A percentile compares a stretch with the other conserved stretches of the same genome.
Conservation (phyloP, 352 stramenopile genomes). For the Phytophthora hibernalis region DNA sequence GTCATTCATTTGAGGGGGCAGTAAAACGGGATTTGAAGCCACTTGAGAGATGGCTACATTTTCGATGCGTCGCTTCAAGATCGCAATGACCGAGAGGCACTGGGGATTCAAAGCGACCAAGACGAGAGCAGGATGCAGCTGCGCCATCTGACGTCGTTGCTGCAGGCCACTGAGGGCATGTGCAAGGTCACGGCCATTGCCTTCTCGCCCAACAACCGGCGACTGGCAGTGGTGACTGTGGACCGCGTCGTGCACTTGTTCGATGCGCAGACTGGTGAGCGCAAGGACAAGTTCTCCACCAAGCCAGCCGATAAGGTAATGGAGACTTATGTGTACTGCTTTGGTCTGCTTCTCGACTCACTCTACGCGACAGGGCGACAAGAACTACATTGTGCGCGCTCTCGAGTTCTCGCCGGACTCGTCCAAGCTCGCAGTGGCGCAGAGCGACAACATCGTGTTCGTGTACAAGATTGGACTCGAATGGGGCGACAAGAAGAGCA, state of each 20-base stretch:
- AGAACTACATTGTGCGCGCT: conserved; percentile 94
- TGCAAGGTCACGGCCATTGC: conserved; percentile 93
- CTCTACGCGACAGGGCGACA: conserved; percentile 63
- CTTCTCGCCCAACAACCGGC: conserved; percentile 94
- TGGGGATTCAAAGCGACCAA: conserved; percentile 1
- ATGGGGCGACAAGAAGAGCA: conserved; percentile 96
- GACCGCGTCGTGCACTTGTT: conserved; percentile 95
- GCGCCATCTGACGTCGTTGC: conserved; percentile 90
- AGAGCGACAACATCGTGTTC: conserved; percentile 97
- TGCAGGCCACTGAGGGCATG: conserved; percentile 91
- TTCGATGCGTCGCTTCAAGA: conserved; percentile 50
- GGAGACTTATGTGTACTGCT: neutral
- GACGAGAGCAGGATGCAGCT: conserved; percentile 84
- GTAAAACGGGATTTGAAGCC: neutral
- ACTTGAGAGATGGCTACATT: conserved; percentile 21
- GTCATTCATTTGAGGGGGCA: neutral
- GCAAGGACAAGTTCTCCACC: conserved; percentile 96
- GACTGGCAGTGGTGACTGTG: conserved; percentile 93
- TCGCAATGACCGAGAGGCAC: conserved; percentile 16
- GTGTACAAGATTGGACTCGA: conserved; percentile 96
- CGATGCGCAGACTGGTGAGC: conserved; percentile 92
- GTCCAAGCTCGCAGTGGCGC: conserved; percentile 94
- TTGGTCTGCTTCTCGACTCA: neutral
- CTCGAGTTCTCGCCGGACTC: conserved; percentile 94
- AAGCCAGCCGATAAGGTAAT: conserved; percentile 91